Evolutionary conservation across 768 basidiomycete genomes (phyloP).

Genomic region (Hemileccinum rubropunctum): DNA sequence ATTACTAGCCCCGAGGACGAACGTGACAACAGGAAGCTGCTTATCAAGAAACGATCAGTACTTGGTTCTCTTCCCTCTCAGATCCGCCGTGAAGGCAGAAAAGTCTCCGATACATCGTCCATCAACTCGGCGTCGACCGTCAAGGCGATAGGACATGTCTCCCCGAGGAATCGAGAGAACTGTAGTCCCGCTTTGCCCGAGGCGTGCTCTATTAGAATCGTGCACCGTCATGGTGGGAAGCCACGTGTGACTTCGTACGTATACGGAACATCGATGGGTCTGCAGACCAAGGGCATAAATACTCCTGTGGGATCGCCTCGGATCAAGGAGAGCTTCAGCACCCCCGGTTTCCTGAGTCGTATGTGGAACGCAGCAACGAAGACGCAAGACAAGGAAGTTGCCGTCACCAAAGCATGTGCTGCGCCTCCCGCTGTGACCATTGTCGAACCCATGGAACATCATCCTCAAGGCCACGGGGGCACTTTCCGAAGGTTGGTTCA

Average conservation of each 20-base stretch:
- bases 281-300: slow-evolving; percentile 12
- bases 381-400: slow-evolving; percentile 30
- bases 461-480: slow-evolving; percentile 28
- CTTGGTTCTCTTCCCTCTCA: slow-evolving; percentile 47
- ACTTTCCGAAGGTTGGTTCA: slow-evolving; percentile 43
- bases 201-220: slow-evolving; percentile 24
- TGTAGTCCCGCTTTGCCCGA: slow-evolving; percentile 13
- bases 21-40: slow-evolving; percentile 25
- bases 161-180: slow-evolving; percentile 17
- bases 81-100: slow-evolving; percentile 40
- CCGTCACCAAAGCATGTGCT: slow-evolving; percentile 6
- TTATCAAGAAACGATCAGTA: slow-evolving; percentile 39
- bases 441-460: slow-evolving; percentile 26
- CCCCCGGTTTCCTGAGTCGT: slow-evolving; percentile 58
- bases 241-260: slow-evolving; percentile 29
- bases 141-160: slow-evolving; percentile 27
- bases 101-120: slow-evolving; percentile 34
- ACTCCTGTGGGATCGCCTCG: slow-evolving; percentile 20
- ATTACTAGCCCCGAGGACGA: slow-evolving; percentile 49
- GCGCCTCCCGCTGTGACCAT: slow-evolving; percentile 20
- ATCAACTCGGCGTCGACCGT: slow-evolving; percentile 36
- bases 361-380: slow-evolving; percentile 71
- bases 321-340: slow-evolving; percentile 38
- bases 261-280: slow-evolving; percentile 20
- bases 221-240: slow-evolving; percentile 24